Percentiles rank a stretch among this genome's conserved stretches.
Conservation (phyloP, 1,139 yeast genomes). For the Kodamaea anthophila region DNA sequence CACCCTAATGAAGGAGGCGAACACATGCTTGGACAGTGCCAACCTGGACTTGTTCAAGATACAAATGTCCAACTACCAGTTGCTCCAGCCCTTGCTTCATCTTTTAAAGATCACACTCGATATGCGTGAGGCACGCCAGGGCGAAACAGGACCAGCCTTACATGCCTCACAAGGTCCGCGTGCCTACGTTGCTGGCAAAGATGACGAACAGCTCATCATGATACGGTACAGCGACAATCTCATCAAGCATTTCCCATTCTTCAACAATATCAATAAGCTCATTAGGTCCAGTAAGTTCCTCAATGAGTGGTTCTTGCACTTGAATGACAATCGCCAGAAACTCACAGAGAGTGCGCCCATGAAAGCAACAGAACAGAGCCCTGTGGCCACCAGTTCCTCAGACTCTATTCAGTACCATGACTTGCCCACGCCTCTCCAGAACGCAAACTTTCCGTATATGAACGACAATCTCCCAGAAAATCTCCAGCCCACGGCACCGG, state of each 20-base stretch:
- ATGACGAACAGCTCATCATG: constrained; percentile 8
- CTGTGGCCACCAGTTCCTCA: not conserved
- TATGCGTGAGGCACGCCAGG: not conserved
- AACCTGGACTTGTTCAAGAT: constrained; percentile 24
- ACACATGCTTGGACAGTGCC: constrained; percentile 15
- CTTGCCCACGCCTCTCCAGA: constrained; percentile 1
- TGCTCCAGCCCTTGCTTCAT: constrained; percentile 32
- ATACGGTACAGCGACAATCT: constrained; percentile 21
- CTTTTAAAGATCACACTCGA: constrained; percentile 26
- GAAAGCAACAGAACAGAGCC: too few species aligned
- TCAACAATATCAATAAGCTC: constrained; percentile 25
- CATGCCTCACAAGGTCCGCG: not conserved
- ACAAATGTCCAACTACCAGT: constrained; percentile 29
- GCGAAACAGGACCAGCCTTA: not conserved
- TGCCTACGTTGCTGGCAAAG: constrained; percentile 2
- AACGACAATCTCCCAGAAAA: not conserved
- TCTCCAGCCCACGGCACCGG: constrained; percentile 1
- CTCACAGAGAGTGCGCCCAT: constrained; percentile 2
- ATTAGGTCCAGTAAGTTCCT: constrained; percentile 21
- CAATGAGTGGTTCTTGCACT: constrained; percentile 24
- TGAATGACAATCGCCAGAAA: constrained; percentile 15
- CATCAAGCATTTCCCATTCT: constrained; percentile 24
- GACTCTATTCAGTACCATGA: constrained; percentile 2
- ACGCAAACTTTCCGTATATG: constrained; percentile 1
- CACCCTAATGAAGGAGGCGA: constrained; percentile 19